These are phyloP conservation scores for Ganoderma resinaceum DNA, from an alignment of 1,284 basidiomycete genomes.

Conservation along the genomic window DNA sequence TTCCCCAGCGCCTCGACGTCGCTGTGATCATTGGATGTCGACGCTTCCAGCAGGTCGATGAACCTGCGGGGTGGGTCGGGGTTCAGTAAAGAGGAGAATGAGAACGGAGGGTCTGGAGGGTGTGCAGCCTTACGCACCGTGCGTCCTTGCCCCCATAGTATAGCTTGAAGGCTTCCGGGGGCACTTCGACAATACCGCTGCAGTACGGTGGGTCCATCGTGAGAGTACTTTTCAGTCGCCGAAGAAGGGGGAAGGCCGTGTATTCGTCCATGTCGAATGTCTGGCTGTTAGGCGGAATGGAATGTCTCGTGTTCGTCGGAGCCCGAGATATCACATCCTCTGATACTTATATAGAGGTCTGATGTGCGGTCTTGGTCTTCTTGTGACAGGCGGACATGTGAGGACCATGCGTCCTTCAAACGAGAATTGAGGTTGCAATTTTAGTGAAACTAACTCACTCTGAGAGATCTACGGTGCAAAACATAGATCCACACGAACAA, in stretches of 20 bases:
- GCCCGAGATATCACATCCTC: too few species aligned
- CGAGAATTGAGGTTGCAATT: too few species aligned
- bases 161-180: background rate
- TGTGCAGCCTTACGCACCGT: constrained; percentile 7
- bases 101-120: background rate
- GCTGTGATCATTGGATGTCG: background rate
- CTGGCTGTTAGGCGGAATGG: background rate
- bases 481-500: too few species aligned
- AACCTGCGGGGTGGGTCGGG: background rate
- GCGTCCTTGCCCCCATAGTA: constrained; percentile 21
- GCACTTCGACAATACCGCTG: constrained; percentile 2
- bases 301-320: too few species aligned
- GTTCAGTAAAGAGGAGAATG: background rate
- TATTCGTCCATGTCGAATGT: background rate
- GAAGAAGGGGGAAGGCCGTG: background rate
- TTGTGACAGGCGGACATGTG: too few species aligned
- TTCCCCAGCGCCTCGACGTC: background rate
- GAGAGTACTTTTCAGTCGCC: background rate
- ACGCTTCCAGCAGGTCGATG: background rate
- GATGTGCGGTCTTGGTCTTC: too few species aligned
- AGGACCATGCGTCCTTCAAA: too few species aligned
- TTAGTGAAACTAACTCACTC: too few species aligned
- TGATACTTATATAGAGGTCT: too few species aligned
- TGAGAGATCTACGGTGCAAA: too few species aligned
- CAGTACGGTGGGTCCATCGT: constrained; percentile 4